Percentiles rank a stretch among this genome's conserved stretches.
These are phyloP conservation scores for Ogataea siamensis DNA, from an alignment of 805 yeast genomes.

Conservation along the genomic window DNA sequence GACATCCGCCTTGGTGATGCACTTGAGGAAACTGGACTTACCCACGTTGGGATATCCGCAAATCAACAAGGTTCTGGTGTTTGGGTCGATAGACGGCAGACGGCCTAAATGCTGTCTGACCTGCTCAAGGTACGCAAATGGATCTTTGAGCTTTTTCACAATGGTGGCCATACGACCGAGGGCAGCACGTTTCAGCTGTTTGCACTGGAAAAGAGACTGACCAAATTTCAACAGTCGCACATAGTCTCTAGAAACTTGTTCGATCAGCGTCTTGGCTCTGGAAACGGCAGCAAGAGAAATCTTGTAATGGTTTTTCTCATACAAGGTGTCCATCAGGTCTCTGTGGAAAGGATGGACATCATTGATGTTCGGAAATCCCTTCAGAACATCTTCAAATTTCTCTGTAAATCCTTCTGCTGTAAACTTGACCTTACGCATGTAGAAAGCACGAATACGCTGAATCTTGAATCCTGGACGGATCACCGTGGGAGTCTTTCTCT, in stretches of 20 bases:
- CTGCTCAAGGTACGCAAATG: conserved; percentile 90
- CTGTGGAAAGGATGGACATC: conserved; percentile 98
- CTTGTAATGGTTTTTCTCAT: conserved; percentile 97
- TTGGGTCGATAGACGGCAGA: conserved; percentile 96
- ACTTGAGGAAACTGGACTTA: conserved; percentile 88
- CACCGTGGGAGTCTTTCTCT: conserved; percentile 98
- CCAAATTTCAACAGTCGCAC: conserved; percentile 93
- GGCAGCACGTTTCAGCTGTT: conserved; percentile 97
- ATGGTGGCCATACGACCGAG: conserved; percentile 99
- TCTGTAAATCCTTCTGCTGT: conserved; percentile 96
- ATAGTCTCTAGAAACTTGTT: conserved; percentile 95
- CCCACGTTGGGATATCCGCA: conserved; percentile 99
- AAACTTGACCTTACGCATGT: conserved; percentile 96
- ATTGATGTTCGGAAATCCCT: conserved; percentile 93
- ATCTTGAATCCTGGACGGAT: conserved; percentile 95
- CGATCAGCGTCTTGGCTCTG: conserved; percentile 89
- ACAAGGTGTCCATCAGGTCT: conserved; percentile 95
- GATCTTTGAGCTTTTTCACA: conserved; percentile 91
- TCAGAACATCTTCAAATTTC: conserved; percentile 80
- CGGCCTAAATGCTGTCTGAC: conserved; percentile 99
- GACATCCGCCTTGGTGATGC: conserved; percentile 96
- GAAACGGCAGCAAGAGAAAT: conserved; percentile 94
- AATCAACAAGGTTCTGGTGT: conserved; percentile 93
- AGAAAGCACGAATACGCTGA: conserved; percentile 93
- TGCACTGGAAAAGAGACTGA: conserved; percentile 97